Evolutionary conservation across 495 filamentous ascomycete genomes (phyloP).

Genomic region (Podospora appendiculata): DNA sequence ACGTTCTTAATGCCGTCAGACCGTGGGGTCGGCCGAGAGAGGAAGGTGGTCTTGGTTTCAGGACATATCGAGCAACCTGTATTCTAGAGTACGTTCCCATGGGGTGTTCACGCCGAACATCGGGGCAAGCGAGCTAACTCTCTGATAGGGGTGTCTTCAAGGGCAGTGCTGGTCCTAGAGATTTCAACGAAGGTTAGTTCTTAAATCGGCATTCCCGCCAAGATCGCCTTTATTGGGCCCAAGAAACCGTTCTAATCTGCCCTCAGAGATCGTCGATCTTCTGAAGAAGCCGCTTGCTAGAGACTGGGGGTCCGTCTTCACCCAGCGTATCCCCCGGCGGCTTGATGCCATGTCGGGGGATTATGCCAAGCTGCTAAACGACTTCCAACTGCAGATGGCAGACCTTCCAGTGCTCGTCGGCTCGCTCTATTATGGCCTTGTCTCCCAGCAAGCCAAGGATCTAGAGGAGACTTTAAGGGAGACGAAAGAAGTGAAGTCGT

Average conservation of each 20-base stretch:
- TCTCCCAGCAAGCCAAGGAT: constrained; percentile 23
- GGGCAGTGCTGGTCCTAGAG: constrained; percentile 16
- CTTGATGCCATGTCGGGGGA: constrained; percentile 13
- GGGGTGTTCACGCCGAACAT: too few relatives aligned
- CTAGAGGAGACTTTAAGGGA: constrained; percentile 31
- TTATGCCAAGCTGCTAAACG: constrained; percentile 9
- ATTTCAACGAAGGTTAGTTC: constrained; percentile 41
- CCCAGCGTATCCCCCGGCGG: not conserved
- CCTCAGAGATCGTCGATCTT: constrained; percentile 31
- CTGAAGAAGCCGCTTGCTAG: constrained; percentile 40
- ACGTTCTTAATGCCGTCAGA: not conserved
- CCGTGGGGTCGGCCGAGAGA: constrained; percentile 39
- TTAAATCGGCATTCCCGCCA: not conserved
- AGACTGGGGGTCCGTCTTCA: constrained; percentile 44
- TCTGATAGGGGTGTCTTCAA: constrained; percentile 19
- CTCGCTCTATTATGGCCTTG: constrained; percentile 4
- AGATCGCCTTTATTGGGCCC: too few relatives aligned
- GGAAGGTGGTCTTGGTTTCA: constrained; percentile 41
- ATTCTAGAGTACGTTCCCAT: constrained; percentile 31
- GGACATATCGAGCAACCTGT: constrained; percentile 51
- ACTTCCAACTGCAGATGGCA: constrained; percentile 25
- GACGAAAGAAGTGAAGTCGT: constrained; percentile 18
- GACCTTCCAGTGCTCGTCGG: constrained; percentile 6
- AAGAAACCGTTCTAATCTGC: not conserved
- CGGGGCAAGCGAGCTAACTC: too few relatives aligned